Evolutionary conservation across 768 basidiomycete genomes (phyloP).

Genomic region (Hirschioporus abietinus): DNA sequence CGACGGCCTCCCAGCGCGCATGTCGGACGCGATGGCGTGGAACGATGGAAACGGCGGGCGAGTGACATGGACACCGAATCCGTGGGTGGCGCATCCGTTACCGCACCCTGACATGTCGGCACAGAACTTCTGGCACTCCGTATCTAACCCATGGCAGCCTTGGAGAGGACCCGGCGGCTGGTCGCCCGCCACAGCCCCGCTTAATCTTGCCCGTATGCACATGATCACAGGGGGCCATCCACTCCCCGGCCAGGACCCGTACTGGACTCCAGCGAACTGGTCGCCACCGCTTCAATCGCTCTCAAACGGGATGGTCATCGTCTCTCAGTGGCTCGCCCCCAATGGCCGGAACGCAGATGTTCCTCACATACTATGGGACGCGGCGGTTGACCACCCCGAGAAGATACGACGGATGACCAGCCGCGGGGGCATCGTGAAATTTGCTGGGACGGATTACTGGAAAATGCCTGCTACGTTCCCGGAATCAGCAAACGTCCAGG

Average conservation of each 20-base stretch:
- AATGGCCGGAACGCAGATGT: constrained; percentile 26
- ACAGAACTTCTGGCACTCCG: not conserved
- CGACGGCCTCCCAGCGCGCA: not conserved
- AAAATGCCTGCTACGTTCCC: not conserved
- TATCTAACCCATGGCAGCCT: not conserved
- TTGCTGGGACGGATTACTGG: constrained; percentile 6
- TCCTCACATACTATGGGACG: constrained; percentile 31
- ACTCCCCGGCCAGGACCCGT: not conserved
- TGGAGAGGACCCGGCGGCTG: not conserved
- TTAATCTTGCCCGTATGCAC: not conserved
- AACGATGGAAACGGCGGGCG: not conserved
- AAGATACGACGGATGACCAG: constrained; percentile 27
- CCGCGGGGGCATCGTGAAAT: constrained; percentile 20
- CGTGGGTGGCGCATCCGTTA: not conserved
- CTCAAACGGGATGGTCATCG: not conserved
- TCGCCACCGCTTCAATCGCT: not conserved
- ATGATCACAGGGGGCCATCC: not conserved
- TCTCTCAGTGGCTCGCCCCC: constrained; percentile 24
- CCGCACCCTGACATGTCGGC: not conserved
- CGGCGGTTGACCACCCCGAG: constrained; percentile 25
- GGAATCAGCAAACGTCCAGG: not conserved
- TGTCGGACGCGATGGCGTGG: not conserved
- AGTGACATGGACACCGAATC: not conserved
- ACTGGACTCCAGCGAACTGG: not conserved
- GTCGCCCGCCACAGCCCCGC: not conserved